A percentile compares a stretch with the other conserved stretches of the same genome.
phyloP scores from a whole-genome alignment of 1,284 basidiomycete species.

The Apiotrichum domesticum region DNA sequence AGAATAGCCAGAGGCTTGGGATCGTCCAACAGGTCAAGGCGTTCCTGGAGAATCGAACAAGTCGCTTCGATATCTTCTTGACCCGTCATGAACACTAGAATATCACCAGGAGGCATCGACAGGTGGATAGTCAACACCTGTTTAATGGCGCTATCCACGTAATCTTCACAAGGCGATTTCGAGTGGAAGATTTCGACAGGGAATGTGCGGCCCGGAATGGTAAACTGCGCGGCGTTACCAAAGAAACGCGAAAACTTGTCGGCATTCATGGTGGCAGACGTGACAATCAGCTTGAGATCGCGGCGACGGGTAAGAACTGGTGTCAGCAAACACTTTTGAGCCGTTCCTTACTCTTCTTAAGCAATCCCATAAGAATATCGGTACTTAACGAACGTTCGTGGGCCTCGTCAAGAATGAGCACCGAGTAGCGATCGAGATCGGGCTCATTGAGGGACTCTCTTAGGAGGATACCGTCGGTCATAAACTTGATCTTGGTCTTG shows the following conservation, averaged over 20 bases:
- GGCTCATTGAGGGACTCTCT: constrained; percentile 94
- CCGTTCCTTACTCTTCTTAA: constrained; percentile 70
- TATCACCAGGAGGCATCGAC: constrained; percentile 87
- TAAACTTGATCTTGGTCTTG: constrained; percentile 94
- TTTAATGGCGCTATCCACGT: constrained; percentile 96
- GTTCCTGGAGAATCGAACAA: constrained; percentile 84
- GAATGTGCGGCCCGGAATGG: constrained; percentile 96
- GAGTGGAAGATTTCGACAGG: constrained; percentile 94
- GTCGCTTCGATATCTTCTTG: constrained; percentile 98
- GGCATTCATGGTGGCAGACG: constrained; percentile 98
- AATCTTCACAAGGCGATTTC: constrained; percentile 97
- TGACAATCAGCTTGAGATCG: constrained; percentile 93
- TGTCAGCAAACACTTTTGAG: not conserved
- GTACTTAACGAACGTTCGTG: constrained; percentile 94
- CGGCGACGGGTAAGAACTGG: constrained; percentile 80
- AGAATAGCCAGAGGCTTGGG: constrained; percentile 78
- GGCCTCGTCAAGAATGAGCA: constrained; percentile 94
- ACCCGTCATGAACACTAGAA: constrained; percentile 98
- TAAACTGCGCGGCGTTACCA: constrained; percentile 89
- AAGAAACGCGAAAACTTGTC: constrained; percentile 97
- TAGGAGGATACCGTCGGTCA: constrained; percentile 96
- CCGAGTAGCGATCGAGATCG: constrained; percentile 88
- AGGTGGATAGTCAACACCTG: constrained; percentile 95
- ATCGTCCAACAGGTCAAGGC: constrained; percentile 83
- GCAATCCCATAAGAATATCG: constrained; percentile 92